Base-by-base conservation (phyloP, 306 rosid genomes). In the Cicer bijugum region DNA sequence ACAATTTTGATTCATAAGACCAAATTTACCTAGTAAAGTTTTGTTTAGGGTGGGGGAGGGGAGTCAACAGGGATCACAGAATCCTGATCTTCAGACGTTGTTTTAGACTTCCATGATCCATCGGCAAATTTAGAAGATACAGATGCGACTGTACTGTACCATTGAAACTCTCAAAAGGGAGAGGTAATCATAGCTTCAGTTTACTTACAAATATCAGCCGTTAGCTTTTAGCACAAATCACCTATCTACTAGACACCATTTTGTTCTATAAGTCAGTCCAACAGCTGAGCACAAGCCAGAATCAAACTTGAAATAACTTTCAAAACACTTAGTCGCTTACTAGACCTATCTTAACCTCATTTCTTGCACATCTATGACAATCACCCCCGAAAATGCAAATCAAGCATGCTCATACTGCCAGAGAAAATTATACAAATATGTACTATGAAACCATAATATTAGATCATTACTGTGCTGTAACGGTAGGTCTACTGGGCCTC, bases 271-370 rank as follows among this genome's bases (percentile, higher is more conserved):
- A 81, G 93, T 81, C 77, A 76, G 77, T 89, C 90, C 88, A 89
- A 89, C 98, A 89, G 89, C 87, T 67, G 95, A 90, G 92, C 90
- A 93, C 82, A 88, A 88, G 76, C 85, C 92, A 82, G 73, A 85
- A 78, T 51, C 85, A 84, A 83, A 82, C 80, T 78, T 71, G 78
- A 56, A 78, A 80, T 85, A 51, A 69, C 71, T 82, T 77, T 86
- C 84, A 82, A 71, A 84, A 79, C 74, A 84, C 81, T 82, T 85
- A 78, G 75, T 43, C 72, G 81, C 81, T 82, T 85, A 80, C 77
- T 43, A 66, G 14, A 81, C 77, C 84, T 72, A 89, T 76, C 89
- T 85, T 92, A 82, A 85, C 87, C 84, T 86, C 97, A 84, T 88
- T 85, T 85, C 88, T 84, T 85, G 86, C 86, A 77, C 84, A 84